Base-by-base conservation (phyloP, 2,329 filamentous ascomycete genomes). In the Venturia nashicola region DNA sequence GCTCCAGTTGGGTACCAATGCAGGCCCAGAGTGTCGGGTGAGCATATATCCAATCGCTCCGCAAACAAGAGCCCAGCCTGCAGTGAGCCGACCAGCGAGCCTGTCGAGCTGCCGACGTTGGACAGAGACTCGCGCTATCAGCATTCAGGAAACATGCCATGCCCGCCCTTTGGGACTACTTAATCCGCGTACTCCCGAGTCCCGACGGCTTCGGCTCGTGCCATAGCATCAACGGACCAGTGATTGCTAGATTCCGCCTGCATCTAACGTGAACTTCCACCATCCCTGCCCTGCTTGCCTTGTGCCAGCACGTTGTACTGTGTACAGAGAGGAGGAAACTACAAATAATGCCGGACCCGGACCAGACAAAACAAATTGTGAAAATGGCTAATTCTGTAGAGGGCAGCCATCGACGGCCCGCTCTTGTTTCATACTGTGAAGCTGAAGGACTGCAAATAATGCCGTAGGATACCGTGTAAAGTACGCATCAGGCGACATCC, bases 121-220 rank as follows among this genome's bases (percentile, higher is more conserved):
- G 59, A 60, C 59, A 42, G 57, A 39, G 55, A 5, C 14, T 5
- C 1, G 40, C 14, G 40, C 8, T 42, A 42, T 16, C 27, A 27
- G 27, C 3, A 3, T 7, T 39, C 36, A 11, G 36, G 36, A 39
- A 39, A 39, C 36, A n/a, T n/a, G n/a, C n/a, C n/a, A n/a, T n/a
- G n/a, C n/a, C n/a, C n/a, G n/a, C n/a, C n/a, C n/a, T n/a, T n/a
- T n/a, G n/a, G n/a, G n/a, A n/a, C n/a, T n/a, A n/a, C n/a, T n/a
- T n/a, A n/a, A n/a, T n/a, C n/a, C 51, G 51, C 51, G 51, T 57
- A 57, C 51, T 57, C 51, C 51, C 51, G 51, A 57, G 32, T 57
- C 51, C 51, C 51, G 51, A 34, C 51, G 27, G 51, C 51, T 57
- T 34, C 51, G 51, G 51, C 51, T 57, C 51, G 51, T 57, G 27